Percentiles rank a stretch among this genome's conserved stretches.
phyloP scores from a whole-genome alignment of 2,329 filamentous ascomycete species.

The Teratosphaeria zuluensis region DNA sequence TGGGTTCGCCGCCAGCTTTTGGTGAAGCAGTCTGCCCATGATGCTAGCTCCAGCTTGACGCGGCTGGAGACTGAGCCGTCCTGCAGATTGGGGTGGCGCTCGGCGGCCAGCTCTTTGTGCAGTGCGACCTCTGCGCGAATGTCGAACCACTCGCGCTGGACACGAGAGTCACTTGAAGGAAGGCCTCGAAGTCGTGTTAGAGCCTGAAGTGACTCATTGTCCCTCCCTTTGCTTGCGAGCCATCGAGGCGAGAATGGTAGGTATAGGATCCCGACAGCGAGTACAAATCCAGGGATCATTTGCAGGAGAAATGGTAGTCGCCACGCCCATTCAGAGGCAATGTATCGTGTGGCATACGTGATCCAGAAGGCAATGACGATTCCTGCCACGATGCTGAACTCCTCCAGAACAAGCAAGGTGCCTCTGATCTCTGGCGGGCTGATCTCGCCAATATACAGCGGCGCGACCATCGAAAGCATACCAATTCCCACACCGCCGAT shows the following conservation, averaged over 20 bases:
- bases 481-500: conserved; percentile 26
- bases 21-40: conserved; percentile 41
- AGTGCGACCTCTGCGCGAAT: conserved; percentile 47
- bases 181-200: conserved; percentile 27
- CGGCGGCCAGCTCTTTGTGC: conserved; percentile 35
- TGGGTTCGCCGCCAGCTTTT: conserved; percentile 39
- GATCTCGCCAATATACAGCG: conserved; percentile 28
- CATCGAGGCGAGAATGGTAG: conserved; percentile 28
- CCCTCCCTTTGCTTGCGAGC: conserved; percentile 22
- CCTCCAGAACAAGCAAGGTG: conserved; percentile 38
- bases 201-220: conserved; percentile 21
- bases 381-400: conserved; percentile 38
- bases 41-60: conserved; percentile 35
- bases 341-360: conserved; percentile 44
- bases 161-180: conserved; percentile 38
- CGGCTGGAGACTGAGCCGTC: conserved; percentile 15
- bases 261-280: conserved; percentile 24
- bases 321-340: conserved; percentile 38
- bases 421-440: conserved; percentile 31
- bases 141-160: conserved; percentile 44
- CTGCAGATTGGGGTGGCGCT: conserved; percentile 27
- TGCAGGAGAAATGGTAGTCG: conserved; percentile 40
- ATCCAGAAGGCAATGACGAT: conserved; percentile 45
- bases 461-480: conserved; percentile 29
- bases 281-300: conserved; percentile 26